These are phyloP conservation scores for Phytophthora kernoviae DNA, from an alignment of 352 stramenopile genomes.

Conservation along the genomic window DNA sequence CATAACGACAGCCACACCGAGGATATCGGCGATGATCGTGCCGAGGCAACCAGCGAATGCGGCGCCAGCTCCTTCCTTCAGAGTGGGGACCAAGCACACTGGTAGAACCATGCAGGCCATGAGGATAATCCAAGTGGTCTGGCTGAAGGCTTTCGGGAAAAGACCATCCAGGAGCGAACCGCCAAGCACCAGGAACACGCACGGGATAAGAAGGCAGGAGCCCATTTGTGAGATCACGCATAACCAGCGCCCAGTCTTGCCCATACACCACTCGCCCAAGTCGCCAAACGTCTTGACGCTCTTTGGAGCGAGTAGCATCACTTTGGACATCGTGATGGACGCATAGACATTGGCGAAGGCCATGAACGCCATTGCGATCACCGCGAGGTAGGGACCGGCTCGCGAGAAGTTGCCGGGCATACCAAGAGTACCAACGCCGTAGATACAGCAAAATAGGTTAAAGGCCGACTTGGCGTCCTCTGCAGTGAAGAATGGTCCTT, in stretches of 20 bases:
- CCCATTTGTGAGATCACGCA: slow-evolving; percentile 15
- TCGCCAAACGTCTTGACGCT: slow-evolving; percentile 47
- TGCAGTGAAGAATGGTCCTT: slow-evolving; percentile 31
- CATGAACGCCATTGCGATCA: slow-evolving; percentile 47
- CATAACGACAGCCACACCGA: slow-evolving; percentile 15
- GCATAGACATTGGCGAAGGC: slow-evolving; percentile 54
- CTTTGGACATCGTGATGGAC: slow-evolving; percentile 42
- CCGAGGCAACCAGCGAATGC: slow-evolving; percentile 24
- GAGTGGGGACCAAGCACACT: slow-evolving; percentile 25
- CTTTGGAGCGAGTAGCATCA: slow-evolving; percentile 43
- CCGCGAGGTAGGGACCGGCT: slow-evolving; percentile 34
- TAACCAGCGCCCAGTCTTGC: slow-evolving; percentile 17
- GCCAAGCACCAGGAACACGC: slow-evolving; percentile 28
- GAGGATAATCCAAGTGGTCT: slow-evolving; percentile 27
- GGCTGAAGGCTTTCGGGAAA: slow-evolving; percentile 20
- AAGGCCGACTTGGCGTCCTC: slow-evolving; percentile 50
- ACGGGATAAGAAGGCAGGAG: slow-evolving; percentile 16
- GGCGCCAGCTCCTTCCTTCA: slow-evolving; percentile 26
- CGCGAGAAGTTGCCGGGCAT: slow-evolving; percentile 60
- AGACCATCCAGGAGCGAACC: slow-evolving; percentile 22
- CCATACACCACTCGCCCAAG: slow-evolving; percentile 11
- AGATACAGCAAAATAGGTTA: slow-evolving; percentile 55
- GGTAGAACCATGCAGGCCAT: slow-evolving; percentile 24
- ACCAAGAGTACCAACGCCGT: slow-evolving; percentile 57
- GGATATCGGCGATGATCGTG: slow-evolving; percentile 24